phyloP scores from a whole-genome alignment of 106 monocot species.

The Vanilla planifolia region DNA sequence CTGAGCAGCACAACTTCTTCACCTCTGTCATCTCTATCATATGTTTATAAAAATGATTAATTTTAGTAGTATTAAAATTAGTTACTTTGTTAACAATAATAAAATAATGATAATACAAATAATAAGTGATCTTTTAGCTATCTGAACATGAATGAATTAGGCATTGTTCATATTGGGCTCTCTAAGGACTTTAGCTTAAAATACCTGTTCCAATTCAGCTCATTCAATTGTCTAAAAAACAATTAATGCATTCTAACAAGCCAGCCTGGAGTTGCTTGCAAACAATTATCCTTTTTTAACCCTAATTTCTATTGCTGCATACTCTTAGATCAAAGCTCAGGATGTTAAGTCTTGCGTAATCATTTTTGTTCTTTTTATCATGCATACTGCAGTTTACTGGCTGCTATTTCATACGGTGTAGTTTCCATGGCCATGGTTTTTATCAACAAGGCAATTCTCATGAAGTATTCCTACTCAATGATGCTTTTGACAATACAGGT shows the following conservation, averaged over 20 bases:
- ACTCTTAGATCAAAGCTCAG: neutral
- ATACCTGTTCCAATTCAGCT: too few relatives aligned
- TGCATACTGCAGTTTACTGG: constrained; percentile 43
- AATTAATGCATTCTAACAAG: neutral
- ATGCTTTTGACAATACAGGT: constrained; percentile 94
- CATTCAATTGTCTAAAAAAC: neutral
- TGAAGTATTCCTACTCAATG: constrained; percentile 94
- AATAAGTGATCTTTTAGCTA: too few relatives aligned
- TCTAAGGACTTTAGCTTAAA: too few relatives aligned
- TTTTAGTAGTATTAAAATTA: too few relatives aligned
- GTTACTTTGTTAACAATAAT: too few relatives aligned
- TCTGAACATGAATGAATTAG: too few relatives aligned
- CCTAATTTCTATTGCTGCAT: neutral
- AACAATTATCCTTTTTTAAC: neutral
- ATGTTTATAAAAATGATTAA: too few relatives aligned
- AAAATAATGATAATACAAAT: too few relatives aligned
- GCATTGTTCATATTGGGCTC: too few relatives aligned
- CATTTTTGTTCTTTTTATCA: neutral
- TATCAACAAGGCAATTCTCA: constrained; percentile 95
- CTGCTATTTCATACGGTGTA: constrained; percentile 80
- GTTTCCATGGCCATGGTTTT: constrained; percentile 99
- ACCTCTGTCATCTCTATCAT: too few relatives aligned
- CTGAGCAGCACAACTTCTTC: too few relatives aligned
- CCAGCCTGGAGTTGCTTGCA: neutral
- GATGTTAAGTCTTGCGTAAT: neutral